phyloP scores from a whole-genome alignment of 345 rosid species.

The Draba incana region DNA sequence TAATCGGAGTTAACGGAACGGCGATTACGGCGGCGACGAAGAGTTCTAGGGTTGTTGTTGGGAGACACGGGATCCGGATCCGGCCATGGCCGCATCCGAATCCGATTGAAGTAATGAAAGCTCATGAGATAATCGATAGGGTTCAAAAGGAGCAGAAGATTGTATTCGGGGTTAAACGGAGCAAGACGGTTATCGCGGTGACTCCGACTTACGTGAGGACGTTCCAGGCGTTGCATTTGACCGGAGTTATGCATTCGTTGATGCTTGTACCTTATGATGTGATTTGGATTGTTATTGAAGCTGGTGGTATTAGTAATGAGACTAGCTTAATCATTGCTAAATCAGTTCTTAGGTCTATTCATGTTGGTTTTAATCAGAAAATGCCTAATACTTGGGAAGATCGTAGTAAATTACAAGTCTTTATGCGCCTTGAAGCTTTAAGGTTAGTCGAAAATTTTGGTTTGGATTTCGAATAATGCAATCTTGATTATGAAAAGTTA shows the following conservation, averaged over 20 bases:
- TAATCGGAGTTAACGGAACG: conserved; percentile 34
- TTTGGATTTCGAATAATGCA: neutral
- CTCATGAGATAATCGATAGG: conserved; percentile 84
- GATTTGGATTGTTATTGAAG: conserved; percentile 96
- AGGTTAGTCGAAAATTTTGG: conserved; percentile 41
- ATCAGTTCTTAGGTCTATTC: conserved; percentile 66
- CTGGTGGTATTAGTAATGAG: conserved; percentile 82
- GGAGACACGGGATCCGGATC: conserved; percentile 99
- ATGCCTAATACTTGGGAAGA: conserved; percentile 87
- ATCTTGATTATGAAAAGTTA: neutral
- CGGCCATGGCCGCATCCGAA: conserved; percentile 99
- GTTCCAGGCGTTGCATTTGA: conserved; percentile 87
- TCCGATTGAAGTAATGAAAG: conserved; percentile 88
- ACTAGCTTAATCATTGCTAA: conserved; percentile 66
- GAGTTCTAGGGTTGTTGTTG: conserved; percentile 82
- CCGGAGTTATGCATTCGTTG: conserved; percentile 88
- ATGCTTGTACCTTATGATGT: conserved; percentile 89
- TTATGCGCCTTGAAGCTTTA: conserved; percentile 84
- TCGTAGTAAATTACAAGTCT: conserved; percentile 67
- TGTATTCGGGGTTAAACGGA: conserved; percentile 70
- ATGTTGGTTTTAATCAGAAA: conserved; percentile 61
- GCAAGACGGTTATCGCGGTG: conserved; percentile 67
- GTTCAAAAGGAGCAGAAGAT: conserved; percentile 88
- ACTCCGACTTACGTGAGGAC: conserved; percentile 97
- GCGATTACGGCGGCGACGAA: conserved; percentile 29